phyloP scores from a whole-genome alignment of 2,329 filamentous ascomycete genomes.

The Aspergillus sp. region DNA sequence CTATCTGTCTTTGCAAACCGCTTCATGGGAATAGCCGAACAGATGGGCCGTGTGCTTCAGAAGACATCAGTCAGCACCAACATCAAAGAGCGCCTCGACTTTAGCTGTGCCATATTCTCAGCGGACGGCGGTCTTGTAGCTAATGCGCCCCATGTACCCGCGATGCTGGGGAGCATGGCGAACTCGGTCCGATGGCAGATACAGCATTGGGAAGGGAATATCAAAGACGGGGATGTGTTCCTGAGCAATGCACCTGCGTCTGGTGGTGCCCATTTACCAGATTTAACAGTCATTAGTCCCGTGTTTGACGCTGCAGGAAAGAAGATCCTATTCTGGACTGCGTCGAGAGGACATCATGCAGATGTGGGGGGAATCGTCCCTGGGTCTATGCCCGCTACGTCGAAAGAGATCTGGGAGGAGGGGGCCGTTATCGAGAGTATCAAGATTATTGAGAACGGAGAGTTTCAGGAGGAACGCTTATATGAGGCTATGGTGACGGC shows the following conservation, averaged over 20 bases:
- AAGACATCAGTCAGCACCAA: slow-evolving; percentile 62
- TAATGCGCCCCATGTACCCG: slow-evolving; percentile 73
- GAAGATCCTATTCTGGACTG: slow-evolving; percentile 78
- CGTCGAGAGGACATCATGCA: slow-evolving; percentile 76
- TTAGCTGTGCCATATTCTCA: slow-evolving; percentile 80
- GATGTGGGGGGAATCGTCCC: slow-evolving; percentile 83
- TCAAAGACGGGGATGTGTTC: slow-evolving; percentile 77
- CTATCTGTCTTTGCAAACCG: slow-evolving; percentile 57
- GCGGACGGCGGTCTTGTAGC: slow-evolving; percentile 71
- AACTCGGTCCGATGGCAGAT: slow-evolving; percentile 78
- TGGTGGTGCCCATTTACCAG: slow-evolving; percentile 78
- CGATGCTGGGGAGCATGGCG: slow-evolving; percentile 82
- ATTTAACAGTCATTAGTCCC: slow-evolving; percentile 77
- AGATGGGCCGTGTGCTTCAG: slow-evolving; percentile 59
- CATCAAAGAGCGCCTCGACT: slow-evolving; percentile 83
- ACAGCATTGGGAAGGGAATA: slow-evolving; percentile 74
- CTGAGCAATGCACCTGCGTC: slow-evolving; percentile 83
- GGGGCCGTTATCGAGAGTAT: slow-evolving; percentile 48
- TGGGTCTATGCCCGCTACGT: slow-evolving; percentile 72
- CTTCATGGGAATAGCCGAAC: slow-evolving; percentile 61
- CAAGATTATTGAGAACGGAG: slow-evolving; percentile 71
- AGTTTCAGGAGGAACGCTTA: slow-evolving; percentile 76
- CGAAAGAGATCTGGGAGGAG: slow-evolving; percentile 49
- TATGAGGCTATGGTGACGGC: slow-evolving; percentile 70
- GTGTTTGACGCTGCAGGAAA: slow-evolving; percentile 67